phyloP scores from a whole-genome alignment of 2,329 filamentous ascomycete genomes.

The Parastagonospora nodorum region DNA sequence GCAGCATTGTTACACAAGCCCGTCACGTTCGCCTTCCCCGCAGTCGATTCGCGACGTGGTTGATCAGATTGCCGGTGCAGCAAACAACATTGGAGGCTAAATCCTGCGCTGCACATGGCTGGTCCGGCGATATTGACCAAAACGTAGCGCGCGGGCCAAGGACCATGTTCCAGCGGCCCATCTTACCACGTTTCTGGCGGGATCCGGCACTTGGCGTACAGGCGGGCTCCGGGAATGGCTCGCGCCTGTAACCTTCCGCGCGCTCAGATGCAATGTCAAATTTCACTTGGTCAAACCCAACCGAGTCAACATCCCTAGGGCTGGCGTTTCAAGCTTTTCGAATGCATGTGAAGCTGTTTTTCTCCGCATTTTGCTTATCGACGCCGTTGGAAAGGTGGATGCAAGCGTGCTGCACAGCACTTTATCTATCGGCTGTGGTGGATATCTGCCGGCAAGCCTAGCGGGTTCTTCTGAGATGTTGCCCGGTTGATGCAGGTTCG shows the following conservation, averaged over 20 bases:
- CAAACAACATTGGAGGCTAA: too few relatives aligned
- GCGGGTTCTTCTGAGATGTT: too few relatives aligned
- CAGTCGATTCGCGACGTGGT: background rate
- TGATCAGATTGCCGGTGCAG: too few relatives aligned
- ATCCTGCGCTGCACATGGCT: conserved; percentile 3
- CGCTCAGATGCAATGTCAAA: background rate
- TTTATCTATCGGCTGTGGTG: too few relatives aligned
- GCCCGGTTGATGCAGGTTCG: too few relatives aligned
- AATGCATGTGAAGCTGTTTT: too few relatives aligned
- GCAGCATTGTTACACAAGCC: background rate
- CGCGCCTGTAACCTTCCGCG: background rate
- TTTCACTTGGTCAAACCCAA: background rate
- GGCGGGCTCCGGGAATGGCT: background rate
- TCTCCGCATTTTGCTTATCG: too few relatives aligned
- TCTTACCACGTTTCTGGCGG: background rate
- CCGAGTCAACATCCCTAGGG: background rate
- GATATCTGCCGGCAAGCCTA: too few relatives aligned
- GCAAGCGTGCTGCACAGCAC: too few relatives aligned
- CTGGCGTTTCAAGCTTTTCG: too few relatives aligned
- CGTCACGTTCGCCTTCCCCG: conserved; percentile 9
- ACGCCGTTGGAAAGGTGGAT: too few relatives aligned
- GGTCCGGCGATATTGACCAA: background rate
- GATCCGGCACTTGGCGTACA: background rate
- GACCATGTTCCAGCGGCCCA: background rate
- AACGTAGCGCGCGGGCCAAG: too few relatives aligned